Base-by-base conservation (phyloP, 2,329 filamentous ascomycete species). In the Beauveria sp. region DNA sequence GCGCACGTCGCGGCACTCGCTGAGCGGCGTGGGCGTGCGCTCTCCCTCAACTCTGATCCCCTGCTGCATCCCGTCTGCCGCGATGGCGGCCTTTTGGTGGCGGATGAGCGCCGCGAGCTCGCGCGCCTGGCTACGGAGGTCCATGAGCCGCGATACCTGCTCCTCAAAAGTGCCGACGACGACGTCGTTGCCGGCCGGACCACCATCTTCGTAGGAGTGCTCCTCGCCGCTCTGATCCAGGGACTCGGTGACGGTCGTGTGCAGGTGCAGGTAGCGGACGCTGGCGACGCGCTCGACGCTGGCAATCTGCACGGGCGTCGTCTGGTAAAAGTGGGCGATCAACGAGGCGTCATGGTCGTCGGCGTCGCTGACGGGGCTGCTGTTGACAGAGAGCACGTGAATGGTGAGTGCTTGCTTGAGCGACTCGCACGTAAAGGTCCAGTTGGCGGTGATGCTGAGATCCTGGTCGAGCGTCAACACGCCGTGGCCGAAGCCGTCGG, bases 251-350 rank as follows among this genome's bases (percentile, higher is more conserved):
- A 61, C 49, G 43, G 51, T 52, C 22, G 62, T 63, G 58, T 60
- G 59, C 24, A 66, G 62, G 12, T 65, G 64, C 28, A 66, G 64
- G 62, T 64, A 67, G 61, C 65, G 68, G 60, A 75, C 67, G n/a
- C 72, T 72, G 22, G 71, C 72, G 22, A 75, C 73, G 5, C 75
- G 76, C 51, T 78, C 74, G 60, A 82, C 70, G 9, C 76, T 72
- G 40, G 76, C 69, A 34, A 83, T 74, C 51, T 74, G 70, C 22
- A 75, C 71, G 0, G 79, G 77, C 2, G 69, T 66, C 6, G 73
- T 75, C 67, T 83, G 80, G 65, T 74, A 76, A 68, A 83, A 82
- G 18, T 75, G 72, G 61, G 78, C 68, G 22, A 72, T 73, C 62
- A 83, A 78, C 8, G 71, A 72, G 43, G 75, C 67, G 9, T 34